Evolutionary conservation across 2,329 filamentous ascomycete species (phyloP), one percentile per base, ranked within the genome.

Genomic region (Aureobasidium melanogenum): DNA sequence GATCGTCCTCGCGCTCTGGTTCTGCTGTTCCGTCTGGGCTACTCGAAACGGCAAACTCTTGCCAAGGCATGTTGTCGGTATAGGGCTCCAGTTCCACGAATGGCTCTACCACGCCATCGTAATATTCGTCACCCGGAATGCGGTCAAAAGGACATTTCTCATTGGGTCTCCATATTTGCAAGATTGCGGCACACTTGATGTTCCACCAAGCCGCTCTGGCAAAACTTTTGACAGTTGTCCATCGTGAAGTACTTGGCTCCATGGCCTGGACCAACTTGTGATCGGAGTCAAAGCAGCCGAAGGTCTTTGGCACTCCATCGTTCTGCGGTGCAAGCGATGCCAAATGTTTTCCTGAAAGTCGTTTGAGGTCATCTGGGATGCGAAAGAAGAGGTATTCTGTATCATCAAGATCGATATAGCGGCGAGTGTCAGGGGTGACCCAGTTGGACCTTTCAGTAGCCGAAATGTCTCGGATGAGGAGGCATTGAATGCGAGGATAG

Each of bases 401-500:
- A 10, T 30, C 14, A 14, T 36, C 24, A 3, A 67, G 47, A 15
- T 47, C 39, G 24, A 56, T 19, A 22, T 64, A 62, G 10, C 54
- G 38, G 12, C 48, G 48, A 3, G 62, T 64, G 10, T 34, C 30
- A 14, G 66, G 63, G 15, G 52, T 58, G 41, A 65, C 60, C 61
- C 63, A 66, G 52, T 68, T 60, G 5, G 64, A 56, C 50, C 28
- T 30, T 36, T 69, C 67, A 1, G 67, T 69, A 34, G 62, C 64
- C n/a, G 30, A 17, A 14, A 63, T 50, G 51, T 69, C 63, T 26
- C 67, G 61, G 8, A 70, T 57, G 19, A 69, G 44, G 15, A 70
- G 57, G 46, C 69, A 70, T 62, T 68, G 64, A 30, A 69, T 61
- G 48, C 66, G 66, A 15, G 64, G 39, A 17, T 59, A 48, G 44